Evolutionary conservation across 768 basidiomycete genomes (phyloP), one percentile per base, ranked within the genome.

Genomic region (Myochromella boudieri): DNA sequence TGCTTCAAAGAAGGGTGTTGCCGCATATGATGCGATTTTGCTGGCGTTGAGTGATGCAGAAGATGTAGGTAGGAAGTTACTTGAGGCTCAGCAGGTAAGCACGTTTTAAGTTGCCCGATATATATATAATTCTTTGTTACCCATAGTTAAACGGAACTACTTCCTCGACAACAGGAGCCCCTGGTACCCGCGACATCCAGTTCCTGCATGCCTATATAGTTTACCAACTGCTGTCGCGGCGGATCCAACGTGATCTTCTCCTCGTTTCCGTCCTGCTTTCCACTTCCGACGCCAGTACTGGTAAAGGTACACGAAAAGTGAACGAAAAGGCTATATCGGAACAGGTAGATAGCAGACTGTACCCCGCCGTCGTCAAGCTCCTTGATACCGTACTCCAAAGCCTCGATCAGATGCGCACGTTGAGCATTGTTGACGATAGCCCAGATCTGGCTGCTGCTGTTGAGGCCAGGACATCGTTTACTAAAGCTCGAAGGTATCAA

Each of bases 1-100:
- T 49, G 66, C 70, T 45, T 82, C 85, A 4, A 89, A 89, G 63
- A 82, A 80, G 48, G 80, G 84, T 29, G 87, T 97, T 49, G 89
- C 87, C 14, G 86, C 89, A 0, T 98, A 91, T 57, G 94, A 97
- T 68, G 82, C 82, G 15, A 81, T 94, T 47, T 75, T 98, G 21
- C 76, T 82, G 18, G 85, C 91, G 1, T 64, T 97, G 50, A 91
- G 91, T 46, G 95, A 98, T 45, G 94, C 92, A 2, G 94, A 95
- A 61, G 85, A 84, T 4, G 82, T 93, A 1, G 82, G 91, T 2
- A 75, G 85, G 45, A 87, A 86, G 60, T 70, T 95, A 20, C 70
- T 81, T 21, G 94, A 95, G 59, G 80, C 82, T n/a, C 88, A 95
- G 48, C 84, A 93, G 77, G 91, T 89, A 46, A 24, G 51, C 48